A percentile compares a stretch with the other conserved stretches of the same genome.
These are phyloP conservation scores for Rhizophora apiculata DNA, from an alignment of 345 rosid genomes.

Conservation along the genomic window DNA sequence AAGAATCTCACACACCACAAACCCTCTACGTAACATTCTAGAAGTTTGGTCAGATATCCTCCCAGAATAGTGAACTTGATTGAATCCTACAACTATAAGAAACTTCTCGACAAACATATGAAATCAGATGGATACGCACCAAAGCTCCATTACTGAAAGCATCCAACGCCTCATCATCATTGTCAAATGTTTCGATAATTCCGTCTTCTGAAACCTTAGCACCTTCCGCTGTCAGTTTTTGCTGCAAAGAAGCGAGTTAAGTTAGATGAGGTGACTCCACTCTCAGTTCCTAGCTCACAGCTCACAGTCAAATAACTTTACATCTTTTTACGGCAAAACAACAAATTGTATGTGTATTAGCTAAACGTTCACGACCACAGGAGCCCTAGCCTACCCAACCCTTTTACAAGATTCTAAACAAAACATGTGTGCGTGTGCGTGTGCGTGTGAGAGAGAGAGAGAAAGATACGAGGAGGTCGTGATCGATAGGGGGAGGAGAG, in stretches of 20 bases:
- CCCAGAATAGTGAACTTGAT: too few relatives aligned
- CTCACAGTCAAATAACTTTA: not conserved
- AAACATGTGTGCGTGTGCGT: too few relatives aligned
- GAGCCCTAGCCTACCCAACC: too few relatives aligned
- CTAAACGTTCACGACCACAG: too few relatives aligned
- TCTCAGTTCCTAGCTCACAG: not conserved
- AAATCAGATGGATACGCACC: constrained; percentile 37
- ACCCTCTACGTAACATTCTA: too few relatives aligned
- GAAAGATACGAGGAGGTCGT: constrained; percentile 59
- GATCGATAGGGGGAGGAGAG: constrained; percentile 89
- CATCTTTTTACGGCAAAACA: too few relatives aligned
- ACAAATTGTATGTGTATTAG: too few relatives aligned
- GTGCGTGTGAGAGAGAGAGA: too few relatives aligned
- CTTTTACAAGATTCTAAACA: too few relatives aligned
- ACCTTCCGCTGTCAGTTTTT: constrained; percentile 47
- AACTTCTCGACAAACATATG: not conserved
- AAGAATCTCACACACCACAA: too few relatives aligned
- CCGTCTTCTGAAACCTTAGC: constrained; percentile 76
- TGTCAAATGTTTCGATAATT: constrained; percentile 65
- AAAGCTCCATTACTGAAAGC: constrained; percentile 61
- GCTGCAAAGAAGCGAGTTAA: constrained; percentile 37
- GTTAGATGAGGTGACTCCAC: not conserved
- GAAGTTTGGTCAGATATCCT: too few relatives aligned
- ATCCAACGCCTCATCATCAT: constrained; percentile 82
- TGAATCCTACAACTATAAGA: too few relatives aligned